A percentile compares a stretch with the other conserved stretches of the same genome.
Conservation (phyloP, 75 land plant genomes). For the Picea glauca region DNA sequence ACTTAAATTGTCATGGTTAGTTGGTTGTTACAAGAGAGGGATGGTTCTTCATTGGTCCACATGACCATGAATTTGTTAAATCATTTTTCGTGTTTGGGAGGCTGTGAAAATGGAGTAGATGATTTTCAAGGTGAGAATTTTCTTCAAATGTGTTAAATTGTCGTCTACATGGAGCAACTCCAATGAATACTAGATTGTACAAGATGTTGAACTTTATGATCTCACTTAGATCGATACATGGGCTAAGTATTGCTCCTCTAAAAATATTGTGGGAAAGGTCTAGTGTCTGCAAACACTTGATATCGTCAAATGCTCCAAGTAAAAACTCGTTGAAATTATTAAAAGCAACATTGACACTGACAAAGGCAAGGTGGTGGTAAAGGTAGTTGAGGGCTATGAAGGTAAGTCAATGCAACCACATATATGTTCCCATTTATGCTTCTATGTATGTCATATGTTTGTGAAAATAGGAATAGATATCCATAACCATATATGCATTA, state of each 20-base stretch:
- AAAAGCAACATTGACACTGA: slow-evolving; percentile 42
- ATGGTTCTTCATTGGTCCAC: not conserved
- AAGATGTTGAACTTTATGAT: slow-evolving; percentile 62
- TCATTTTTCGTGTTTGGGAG: slow-evolving; percentile 6
- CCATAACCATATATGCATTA: no score
- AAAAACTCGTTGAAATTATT: slow-evolving; percentile 51
- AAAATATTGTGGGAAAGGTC: slow-evolving; percentile 51
- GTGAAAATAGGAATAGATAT: no score
- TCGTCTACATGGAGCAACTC: slow-evolving; percentile 31
- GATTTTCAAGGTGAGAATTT: slow-evolving; percentile 44
- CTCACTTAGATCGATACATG: slow-evolving; percentile 28
- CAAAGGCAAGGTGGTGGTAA: not conserved
- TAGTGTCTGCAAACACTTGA: slow-evolving; percentile 25
- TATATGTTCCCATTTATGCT: no score
- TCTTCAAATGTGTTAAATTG: slow-evolving; percentile 59
- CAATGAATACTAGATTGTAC: slow-evolving; percentile 49
- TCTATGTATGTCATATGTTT: no score
- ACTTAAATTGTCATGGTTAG: not conserved
- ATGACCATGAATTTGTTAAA: not conserved
- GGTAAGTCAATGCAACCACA: no score
- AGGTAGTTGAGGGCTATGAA: no score
- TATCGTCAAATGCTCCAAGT: slow-evolving; percentile 33
- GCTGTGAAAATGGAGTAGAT: slow-evolving; percentile 14
- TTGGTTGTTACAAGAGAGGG: not conserved
- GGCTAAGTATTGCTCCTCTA: slow-evolving; percentile 35